Base-by-base conservation (phyloP, 306 rosid genomes). In the Cicer arietinum region DNA sequence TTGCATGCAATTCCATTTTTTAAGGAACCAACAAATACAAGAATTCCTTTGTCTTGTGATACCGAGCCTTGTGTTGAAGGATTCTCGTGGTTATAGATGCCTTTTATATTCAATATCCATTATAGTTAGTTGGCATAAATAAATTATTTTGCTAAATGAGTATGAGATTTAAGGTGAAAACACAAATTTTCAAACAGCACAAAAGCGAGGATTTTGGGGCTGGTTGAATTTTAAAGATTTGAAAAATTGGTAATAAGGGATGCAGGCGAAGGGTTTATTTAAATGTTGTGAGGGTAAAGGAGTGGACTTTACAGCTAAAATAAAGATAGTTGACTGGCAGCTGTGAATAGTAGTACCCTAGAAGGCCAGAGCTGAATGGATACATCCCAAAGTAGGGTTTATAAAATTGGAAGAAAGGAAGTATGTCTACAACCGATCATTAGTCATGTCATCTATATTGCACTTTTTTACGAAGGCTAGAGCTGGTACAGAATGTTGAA, bases 191-290 rank as follows among this genome's bases (percentile, higher is more conserved):
- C 10, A 10, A 48, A 68, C 13, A 12, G 51, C 46, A 44, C 57
- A 78, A 64, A 71, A 54, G 45, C 30, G 43, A 7, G 37, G 37
- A 37, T 62, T 77, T 54, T 37, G 53, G 50, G 69, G 40, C 22
- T 66, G 45, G 45, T 77, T 53, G 39, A 6, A 53, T 51, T 82
- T 66, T 47, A 17, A 16, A 58, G 72, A 71, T 35, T 67, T n/a
- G 25, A 63, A 57, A 39, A 8, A 18, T 57, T 10, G 0, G 7
- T 71, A 45, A 77, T 73, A 39, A 76, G 48, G 67, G 42, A 10
- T 22, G 53, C 43, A 41, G n/a, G 8, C 43, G 1, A 63, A 52
- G 37, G 30, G 63, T 40, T 72, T 58, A 64, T 40, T 72, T 58
- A 58, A 10, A 17, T 66, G 70, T 47, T 50, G 14, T 72, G 67